Evolutionary conservation across 1,284 basidiomycete species (phyloP), one percentile per base, ranked within the genome.

Genomic region (Prillingera fragicola): DNA sequence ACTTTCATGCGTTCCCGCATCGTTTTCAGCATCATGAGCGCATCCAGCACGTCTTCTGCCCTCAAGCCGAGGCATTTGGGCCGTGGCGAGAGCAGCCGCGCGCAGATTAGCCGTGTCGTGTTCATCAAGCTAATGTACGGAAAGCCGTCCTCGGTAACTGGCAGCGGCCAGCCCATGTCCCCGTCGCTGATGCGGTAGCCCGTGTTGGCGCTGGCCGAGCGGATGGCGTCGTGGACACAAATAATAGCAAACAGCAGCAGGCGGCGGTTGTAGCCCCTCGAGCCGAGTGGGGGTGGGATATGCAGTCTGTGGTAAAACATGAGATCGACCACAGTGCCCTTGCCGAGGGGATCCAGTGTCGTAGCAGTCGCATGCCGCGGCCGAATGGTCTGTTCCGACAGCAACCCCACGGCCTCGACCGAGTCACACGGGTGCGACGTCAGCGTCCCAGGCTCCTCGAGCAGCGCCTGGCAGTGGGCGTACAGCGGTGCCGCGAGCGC

Each of bases 331-430:
- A 38, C 46, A 1, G 32, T 26, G 21, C 46, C 46, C 22, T 48
- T 48, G 18, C 46, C 46, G n/a, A 48, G 41, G 10, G 46, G 46
- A 21, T 48, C 41, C n/a, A 48, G 25, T 7, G 31, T 21, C 1
- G 26, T 32, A 2, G 41, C 21, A 3, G 37, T 35, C 41, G n/a
- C 13, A 12, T 39, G 37, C 6, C 46, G 41, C 4, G 46, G 33
- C 8, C 36, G 36, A 1, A 48, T 24, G 7, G 27, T 28, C 9
- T 35, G 29, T 24, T 48, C 46, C 9, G 46, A 43, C 7, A 48
- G 37, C 1, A 48, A 27, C 6, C 34, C 17, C 6, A 48, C 25
- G 5, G 46, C 31, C 19, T 48, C 46, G 23, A 48, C 22, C 3
- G 37, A 36, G 26, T 48, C 46, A 10, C 38, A 19, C 1, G 23